phyloP scores from a whole-genome alignment of 345 rosid species.

The Bruguiera gymnorhiza region DNA sequence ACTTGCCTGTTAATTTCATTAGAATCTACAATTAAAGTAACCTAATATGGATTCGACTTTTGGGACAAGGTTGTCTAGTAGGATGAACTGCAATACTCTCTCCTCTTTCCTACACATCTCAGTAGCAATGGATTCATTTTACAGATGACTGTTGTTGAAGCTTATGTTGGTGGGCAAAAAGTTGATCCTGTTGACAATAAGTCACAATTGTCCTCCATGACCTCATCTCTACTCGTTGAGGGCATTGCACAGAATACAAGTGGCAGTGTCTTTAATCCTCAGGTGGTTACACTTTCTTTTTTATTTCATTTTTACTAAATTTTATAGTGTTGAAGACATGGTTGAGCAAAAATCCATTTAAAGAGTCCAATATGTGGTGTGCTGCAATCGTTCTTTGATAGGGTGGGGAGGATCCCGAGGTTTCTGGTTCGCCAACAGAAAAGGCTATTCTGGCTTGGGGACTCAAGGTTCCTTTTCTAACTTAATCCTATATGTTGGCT shows the following conservation, averaged over 20 bases:
- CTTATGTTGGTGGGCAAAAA: conserved; percentile 67
- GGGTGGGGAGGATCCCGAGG: conserved; percentile 75
- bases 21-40: too few relatives aligned
- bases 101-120: neutral
- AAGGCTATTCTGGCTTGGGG: conserved; percentile 96
- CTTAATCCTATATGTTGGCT: neutral
- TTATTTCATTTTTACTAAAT: neutral
- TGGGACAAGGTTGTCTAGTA: neutral
- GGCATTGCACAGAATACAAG: conserved; percentile 85
- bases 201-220: conserved; percentile 36
- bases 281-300: conserved; percentile 29
- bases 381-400: conserved; percentile 25
- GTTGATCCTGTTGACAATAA: conserved; percentile 46
- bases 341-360: conserved; percentile 1
- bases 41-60: too few relatives aligned
- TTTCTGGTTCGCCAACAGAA: conserved; percentile 96
- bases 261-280: conserved; percentile 76
- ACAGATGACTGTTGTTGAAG: conserved; percentile 98
- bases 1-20: too few relatives aligned
- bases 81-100: neutral
- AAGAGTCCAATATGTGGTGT: neutral
- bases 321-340: neutral
- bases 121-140: neutral
- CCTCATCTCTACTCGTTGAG: conserved; percentile 29
- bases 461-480: conserved; percentile 36